Evolutionary conservation across 768 basidiomycete genomes (phyloP).

Genomic region (Clavaria fumosa): DNA sequence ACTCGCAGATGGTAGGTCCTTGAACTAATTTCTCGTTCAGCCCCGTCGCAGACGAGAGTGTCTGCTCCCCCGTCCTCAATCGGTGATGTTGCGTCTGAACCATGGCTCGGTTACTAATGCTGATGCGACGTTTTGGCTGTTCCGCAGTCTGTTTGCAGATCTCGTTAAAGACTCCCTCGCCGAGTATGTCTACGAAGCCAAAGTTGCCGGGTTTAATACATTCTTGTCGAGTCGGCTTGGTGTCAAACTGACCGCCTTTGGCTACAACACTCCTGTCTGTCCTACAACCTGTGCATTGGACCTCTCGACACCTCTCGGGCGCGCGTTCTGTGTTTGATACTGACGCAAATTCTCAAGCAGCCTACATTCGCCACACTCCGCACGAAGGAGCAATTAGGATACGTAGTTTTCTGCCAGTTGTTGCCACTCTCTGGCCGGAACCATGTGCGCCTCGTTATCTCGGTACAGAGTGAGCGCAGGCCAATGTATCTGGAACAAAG

Average conservation of each 20-base stretch:
- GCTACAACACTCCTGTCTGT: constrained; percentile 83
- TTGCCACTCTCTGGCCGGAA: constrained; percentile 49
- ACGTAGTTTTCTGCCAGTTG: constrained; percentile 56
- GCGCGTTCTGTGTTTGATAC: constrained; percentile 54
- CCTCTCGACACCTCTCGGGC: constrained; percentile 42
- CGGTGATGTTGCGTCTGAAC: no score
- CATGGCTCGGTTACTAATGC: constrained; percentile 3
- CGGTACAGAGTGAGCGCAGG: constrained; percentile 78
- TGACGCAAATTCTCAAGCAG: constrained; percentile 77
- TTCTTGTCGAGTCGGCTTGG: constrained; percentile 50
- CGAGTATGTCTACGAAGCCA: constrained; percentile 87
- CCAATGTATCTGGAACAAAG: constrained; percentile 73
- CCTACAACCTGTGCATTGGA: constrained; percentile 78
- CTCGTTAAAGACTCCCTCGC: constrained; percentile 79
- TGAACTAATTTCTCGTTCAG: constrained; percentile 2
- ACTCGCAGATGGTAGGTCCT: background rate
- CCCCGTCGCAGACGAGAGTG: no score
- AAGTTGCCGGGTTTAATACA: constrained; percentile 72
- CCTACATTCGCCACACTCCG: constrained; percentile 84
- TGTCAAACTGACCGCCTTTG: constrained; percentile 49
- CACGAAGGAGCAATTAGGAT: constrained; percentile 92
- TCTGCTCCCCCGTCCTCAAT: no score
- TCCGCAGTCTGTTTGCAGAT: constrained; percentile 56
- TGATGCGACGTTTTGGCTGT: background rate
- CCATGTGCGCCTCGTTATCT: constrained; percentile 62